Evolutionary conservation across 2,329 filamentous ascomycete species (phyloP), one percentile per base, ranked within the genome.

Genomic region (Polychaeton citri): DNA sequence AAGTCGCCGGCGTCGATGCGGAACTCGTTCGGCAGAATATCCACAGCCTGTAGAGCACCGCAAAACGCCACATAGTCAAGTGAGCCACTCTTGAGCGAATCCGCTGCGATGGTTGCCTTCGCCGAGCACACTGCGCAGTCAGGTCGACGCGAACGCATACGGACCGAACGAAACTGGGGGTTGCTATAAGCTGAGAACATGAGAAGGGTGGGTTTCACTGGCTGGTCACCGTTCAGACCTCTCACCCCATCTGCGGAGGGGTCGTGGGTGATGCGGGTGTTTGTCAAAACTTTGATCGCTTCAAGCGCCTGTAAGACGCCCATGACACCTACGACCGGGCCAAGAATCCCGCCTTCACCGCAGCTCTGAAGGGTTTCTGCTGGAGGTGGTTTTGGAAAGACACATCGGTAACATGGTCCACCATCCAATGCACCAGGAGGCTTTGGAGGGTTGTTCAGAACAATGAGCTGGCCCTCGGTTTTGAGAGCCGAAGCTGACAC

Each of bases 251-350:
- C n/a, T 3, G 24, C 24, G 4, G 24, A 10, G 24, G 24, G 39
- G 21, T 53, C 46, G 10, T 28, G 33, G 18, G 7, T 36, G 17
- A 13, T 13, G 19, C 12, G 13, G 6, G 19, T 17, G 9, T n/a
- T 13, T 35, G 15, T 24, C n/a, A 95, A 58, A n/a, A 56, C 21
- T 54, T 92, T 90, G 50, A 96, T 77, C 0, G 84, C 77, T 60
- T 96, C 86, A 2, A 93, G 65, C 0, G 90, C 88, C 62, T 96
- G 90, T 38, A 96, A 62, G 0, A 94, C 78, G 6, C 90, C 90
- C 84, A 98, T 95, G 1, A 77, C 71, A 0, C 90, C 90, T 0
- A 98, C 90, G 0, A 95, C 86, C 0, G 90, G 87, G 0, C 90
- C 90, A 1, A 98, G 52, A 6, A 98, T 86, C 0, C 90, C 90